A percentile compares a stretch with the other conserved stretches of the same genome.
These are phyloP conservation scores for Thielaviopsis musarum DNA, from an alignment of 2,329 filamentous ascomycete genomes.

Conservation along the genomic window DNA sequence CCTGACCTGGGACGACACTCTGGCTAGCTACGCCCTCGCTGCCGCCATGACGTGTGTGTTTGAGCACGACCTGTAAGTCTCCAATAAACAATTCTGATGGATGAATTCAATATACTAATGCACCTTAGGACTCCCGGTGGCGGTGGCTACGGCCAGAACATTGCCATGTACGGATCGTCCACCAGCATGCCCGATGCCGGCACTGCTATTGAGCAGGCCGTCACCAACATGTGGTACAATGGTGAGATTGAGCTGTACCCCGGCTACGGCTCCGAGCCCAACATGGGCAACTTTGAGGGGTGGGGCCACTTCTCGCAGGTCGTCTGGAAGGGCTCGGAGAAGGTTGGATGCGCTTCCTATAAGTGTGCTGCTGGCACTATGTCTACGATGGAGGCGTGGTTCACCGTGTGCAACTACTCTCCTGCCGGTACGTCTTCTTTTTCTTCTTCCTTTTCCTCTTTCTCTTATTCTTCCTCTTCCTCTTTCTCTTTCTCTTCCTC, in stretches of 20 bases:
- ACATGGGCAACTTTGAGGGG: constrained; percentile 42
- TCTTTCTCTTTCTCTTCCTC: not conserved
- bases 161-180: constrained; percentile 45
- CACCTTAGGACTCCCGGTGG: constrained; percentile 32
- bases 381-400: constrained; percentile 39
- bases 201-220: constrained; percentile 45
- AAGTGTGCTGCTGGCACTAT: constrained; percentile 41
- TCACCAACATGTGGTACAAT: constrained; percentile 82
- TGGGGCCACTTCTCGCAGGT: constrained; percentile 42
- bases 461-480: constrained; percentile 10
- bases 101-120: not conserved
- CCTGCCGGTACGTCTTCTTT: constrained; percentile 43
- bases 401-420: constrained; percentile 80
- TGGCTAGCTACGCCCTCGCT: constrained; percentile 45
- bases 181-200: constrained; percentile 20
- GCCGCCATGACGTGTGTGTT: constrained; percentile 55
- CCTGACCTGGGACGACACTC: constrained; percentile 47
- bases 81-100: not conserved
- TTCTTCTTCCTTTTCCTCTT: constrained; percentile 9
- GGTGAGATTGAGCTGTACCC: constrained; percentile 46
- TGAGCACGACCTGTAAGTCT: constrained; percentile 55
- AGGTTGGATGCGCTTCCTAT: constrained; percentile 44
- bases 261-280: constrained; percentile 43
- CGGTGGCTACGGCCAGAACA: constrained; percentile 77
- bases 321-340: constrained; percentile 24